These are phyloP conservation scores for Gossypium davidsonii DNA, from an alignment of 441 rosid genomes.

Conservation along the genomic window DNA sequence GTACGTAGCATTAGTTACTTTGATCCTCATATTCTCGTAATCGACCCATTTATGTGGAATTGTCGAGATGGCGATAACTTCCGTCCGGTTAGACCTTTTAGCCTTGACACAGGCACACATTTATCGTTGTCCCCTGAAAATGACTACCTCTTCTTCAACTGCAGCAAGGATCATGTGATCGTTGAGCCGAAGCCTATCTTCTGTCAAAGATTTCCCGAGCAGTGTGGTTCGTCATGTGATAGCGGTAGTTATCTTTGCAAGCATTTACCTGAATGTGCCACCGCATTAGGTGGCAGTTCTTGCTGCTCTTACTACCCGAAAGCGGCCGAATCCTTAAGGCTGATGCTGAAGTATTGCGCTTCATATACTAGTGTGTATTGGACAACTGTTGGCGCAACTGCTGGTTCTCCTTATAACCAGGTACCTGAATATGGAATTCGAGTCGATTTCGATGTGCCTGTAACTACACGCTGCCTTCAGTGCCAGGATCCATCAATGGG, in stretches of 20 bases:
- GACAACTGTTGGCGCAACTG: conserved; percentile 41
- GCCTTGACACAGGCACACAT: conserved; percentile 81
- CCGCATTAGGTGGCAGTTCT: conserved; percentile 40
- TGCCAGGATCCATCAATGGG: conserved; percentile 81
- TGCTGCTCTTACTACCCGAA: conserved; percentile 85
- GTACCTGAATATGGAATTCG: conserved; percentile 83
- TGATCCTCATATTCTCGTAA: conserved; percentile 65
- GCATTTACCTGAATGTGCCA: conserved; percentile 69
- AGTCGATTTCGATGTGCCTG: conserved; percentile 71
- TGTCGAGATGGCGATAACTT: conserved; percentile 61
- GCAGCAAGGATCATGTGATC: conserved; percentile 57
- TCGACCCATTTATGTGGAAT: conserved; percentile 84
- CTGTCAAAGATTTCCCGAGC: conserved; percentile 79
- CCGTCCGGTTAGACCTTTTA: conserved; percentile 69
- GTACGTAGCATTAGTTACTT: conserved; percentile 63
- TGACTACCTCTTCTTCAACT: conserved; percentile 89
- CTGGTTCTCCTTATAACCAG: conserved; percentile 46
- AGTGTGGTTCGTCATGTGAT: conserved; percentile 79
- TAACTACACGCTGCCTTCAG: conserved; percentile 69
- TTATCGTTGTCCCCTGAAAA: conserved; percentile 71
- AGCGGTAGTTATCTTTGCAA: conserved; percentile 80
- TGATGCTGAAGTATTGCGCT: conserved; percentile 75
- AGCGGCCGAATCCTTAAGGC: conserved; percentile 71
- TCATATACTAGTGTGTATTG: conserved; percentile 77
- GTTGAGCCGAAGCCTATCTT: conserved; percentile 75